Evolutionary conservation across 176 grass and related monocot genomes (phyloP), one percentile per base, ranked within the genome.

Genomic region (Bothriochloa decipiens): DNA sequence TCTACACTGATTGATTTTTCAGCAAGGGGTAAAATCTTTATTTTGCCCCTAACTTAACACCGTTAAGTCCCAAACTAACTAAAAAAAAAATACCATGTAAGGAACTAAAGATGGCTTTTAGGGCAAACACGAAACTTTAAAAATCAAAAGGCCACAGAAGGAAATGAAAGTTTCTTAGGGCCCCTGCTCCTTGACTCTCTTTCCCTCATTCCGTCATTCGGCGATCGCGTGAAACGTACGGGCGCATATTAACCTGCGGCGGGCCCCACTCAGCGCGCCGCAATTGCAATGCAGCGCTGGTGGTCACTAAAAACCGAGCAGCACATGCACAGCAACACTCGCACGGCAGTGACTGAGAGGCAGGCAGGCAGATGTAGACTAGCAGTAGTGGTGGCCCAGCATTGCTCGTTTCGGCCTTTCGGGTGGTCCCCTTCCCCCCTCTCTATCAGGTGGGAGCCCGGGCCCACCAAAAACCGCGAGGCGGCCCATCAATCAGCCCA

Each of bases 261-360:
- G 69, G 43, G 15, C 28, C 35, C 71, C 0, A 18, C 76, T 46
- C 36, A 85, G 33, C 47, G 2, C 23, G 78, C 70, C 61, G 63
- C 70, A 82, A 65, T 46, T 87, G 71, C 78, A 13, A 90, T 90
- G 52, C 79, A 57, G 12, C 22, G 79, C 68, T 79, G 88, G 88
- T 86, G 79, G 74, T 17, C 84, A 86, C 88, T 76, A 61, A 72
- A 63, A 53, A 28, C 69, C 49, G 28, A 36, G 50, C 27, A 63
- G 43, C 43, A 43, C 41, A 43, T 43, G 41, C 41, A 43, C 43
- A 46, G 43, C 45, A 15, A 47, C 45, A 47, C 13, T 47, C 45
- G 45, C 5, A 2, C 41, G 41, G 8, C 11, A 13, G 43, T 45
- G 43, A 45, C 43, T 13, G 43, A 12, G 11, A 12, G 43, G 11